Evolutionary conservation across 2,329 filamentous ascomycete genomes (phyloP).

Genomic region (Monosporascus sp.): DNA sequence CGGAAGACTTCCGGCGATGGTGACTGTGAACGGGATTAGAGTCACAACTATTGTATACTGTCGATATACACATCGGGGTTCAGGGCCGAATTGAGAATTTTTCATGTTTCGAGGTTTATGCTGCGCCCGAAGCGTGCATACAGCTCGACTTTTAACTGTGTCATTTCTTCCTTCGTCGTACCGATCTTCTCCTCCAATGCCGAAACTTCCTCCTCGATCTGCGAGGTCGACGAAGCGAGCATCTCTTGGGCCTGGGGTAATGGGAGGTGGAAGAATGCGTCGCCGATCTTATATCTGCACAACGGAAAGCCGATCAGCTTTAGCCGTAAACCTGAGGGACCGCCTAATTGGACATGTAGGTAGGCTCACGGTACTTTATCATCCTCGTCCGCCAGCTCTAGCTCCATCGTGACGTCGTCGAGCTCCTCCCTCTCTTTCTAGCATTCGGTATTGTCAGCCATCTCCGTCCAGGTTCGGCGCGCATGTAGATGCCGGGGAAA

Average conservation of each 20-base stretch:
- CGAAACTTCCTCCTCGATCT: slow-evolving; percentile 71
- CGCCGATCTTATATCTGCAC: slow-evolving; percentile 87
- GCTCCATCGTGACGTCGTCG: slow-evolving; percentile 83
- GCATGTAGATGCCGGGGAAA: not conserved
- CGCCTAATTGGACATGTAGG: not conserved
- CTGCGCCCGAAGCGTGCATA: slow-evolving; percentile 94
- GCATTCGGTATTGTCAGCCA: slow-evolving; percentile 15
- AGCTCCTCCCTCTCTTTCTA: slow-evolving; percentile 99
- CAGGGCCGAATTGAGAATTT: not conserved
- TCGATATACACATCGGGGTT: too few relatives aligned
- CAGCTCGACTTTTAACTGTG: slow-evolving; percentile 79
- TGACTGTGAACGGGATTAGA: too few relatives aligned
- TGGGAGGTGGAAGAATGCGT: slow-evolving; percentile 85
- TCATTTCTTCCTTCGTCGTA: slow-evolving; percentile 78
- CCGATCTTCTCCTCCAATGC: slow-evolving; percentile 71
- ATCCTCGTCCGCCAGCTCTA: slow-evolving; percentile 94
- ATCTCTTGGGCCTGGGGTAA: slow-evolving; percentile 83
- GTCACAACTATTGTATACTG: too few relatives aligned
- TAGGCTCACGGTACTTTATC: slow-evolving; percentile 75
- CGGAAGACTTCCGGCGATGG: too few relatives aligned
- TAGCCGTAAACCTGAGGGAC: not conserved
- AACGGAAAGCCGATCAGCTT: slow-evolving; percentile 4
- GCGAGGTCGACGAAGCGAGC: slow-evolving; percentile 63
- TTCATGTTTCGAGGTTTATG: slow-evolving; percentile 92
- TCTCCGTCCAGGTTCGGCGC: not conserved